Conservation (phyloP, 768 basidiomycete genomes). For the Suillus ampliporus region DNA sequence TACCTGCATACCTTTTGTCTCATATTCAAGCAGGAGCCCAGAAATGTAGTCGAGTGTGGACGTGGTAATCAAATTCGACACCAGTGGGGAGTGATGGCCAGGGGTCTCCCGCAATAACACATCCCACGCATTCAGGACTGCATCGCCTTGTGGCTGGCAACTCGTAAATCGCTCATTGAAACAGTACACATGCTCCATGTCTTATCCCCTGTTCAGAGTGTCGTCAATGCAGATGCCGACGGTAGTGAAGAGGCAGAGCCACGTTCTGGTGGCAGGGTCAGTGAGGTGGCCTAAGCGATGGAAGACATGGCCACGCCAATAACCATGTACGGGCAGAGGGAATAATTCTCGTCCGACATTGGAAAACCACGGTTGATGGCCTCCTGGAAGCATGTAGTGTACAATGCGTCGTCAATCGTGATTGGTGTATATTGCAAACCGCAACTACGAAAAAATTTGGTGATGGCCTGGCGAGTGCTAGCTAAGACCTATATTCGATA, state of each 20-base stretch:
- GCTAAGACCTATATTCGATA: too few species aligned
- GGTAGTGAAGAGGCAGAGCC: too few species aligned
- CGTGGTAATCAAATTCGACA: conserved; percentile 38
- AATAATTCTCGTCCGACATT: conserved; percentile 18
- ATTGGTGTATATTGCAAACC: too few species aligned
- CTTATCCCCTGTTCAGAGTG: conserved; percentile 16
- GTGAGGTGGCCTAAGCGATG: too few species aligned
- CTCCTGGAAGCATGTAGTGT: conserved; percentile 18
- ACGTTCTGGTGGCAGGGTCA: too few species aligned
- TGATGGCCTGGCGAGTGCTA: too few species aligned
- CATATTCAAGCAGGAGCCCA: conserved; percentile 33
- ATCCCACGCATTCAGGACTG: conserved; percentile 36
- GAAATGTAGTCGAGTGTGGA: conserved; percentile 41
- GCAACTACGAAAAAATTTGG: too few species aligned
- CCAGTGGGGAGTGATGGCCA: conserved; percentile 29
- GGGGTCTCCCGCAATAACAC: conserved; percentile 31
- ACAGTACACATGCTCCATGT: conserved; percentile 23
- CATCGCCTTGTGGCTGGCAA: conserved; percentile 31
- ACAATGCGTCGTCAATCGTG: not conserved
- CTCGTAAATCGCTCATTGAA: conserved; percentile 37
- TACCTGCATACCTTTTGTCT: conserved; percentile 28
- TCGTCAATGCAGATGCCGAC: too few species aligned
- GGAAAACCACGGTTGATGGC: conserved; percentile 25
- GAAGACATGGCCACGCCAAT: conserved; percentile 24
- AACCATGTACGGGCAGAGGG: conserved; percentile 29